Base-by-base conservation (phyloP, 2,329 filamentous ascomycete genomes). In the Nemania serpens region DNA sequence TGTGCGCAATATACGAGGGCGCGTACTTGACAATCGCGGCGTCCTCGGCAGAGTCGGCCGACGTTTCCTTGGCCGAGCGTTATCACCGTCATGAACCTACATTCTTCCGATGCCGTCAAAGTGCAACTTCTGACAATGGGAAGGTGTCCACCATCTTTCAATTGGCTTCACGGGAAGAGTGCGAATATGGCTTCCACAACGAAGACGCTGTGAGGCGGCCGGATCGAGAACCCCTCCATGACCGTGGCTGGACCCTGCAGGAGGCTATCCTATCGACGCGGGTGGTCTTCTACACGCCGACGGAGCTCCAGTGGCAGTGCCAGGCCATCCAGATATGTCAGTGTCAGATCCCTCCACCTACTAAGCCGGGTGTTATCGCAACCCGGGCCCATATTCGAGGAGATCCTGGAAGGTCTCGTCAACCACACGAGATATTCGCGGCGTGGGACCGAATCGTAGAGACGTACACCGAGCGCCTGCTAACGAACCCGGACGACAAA, bases 261-360 rank as follows among this genome's bases (percentile, higher is more conserved):
- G 52, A 55, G 34, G 42, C 45, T 10, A 22, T 47, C 3, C 18
- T 55, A 22, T 55, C 42, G 15, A 46, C 52, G 10, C 52, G 42
- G 9, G 52, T 47, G 3, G 29, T 55, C 43, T 55, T 39, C 20
- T 55, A 47, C 20, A 47, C 33, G 5, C 33, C 34, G n/a, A 20
- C 20, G 17, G 42, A 55, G 20, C 52, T 55, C 13, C 52, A 55
- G 18, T 55, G 52, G 52, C 45, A 33, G 22, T 47, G 45, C 22
- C 45, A n/a, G 15, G 9, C 45, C 4, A 1, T 17, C 22, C 45
- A 33, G 45, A 33, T 22, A 5, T 47, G 45, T 22, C 6, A 47
- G 25, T 47, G 45, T 12, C 25, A 10, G 2, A 17, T 47, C 17
- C 42, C 42, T 5, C 42, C 42, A 15, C 42, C 42, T 1, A 22